phyloP scores from a whole-genome alignment of 2,329 filamentous ascomycete species.

The Claviceps maximensis region DNA sequence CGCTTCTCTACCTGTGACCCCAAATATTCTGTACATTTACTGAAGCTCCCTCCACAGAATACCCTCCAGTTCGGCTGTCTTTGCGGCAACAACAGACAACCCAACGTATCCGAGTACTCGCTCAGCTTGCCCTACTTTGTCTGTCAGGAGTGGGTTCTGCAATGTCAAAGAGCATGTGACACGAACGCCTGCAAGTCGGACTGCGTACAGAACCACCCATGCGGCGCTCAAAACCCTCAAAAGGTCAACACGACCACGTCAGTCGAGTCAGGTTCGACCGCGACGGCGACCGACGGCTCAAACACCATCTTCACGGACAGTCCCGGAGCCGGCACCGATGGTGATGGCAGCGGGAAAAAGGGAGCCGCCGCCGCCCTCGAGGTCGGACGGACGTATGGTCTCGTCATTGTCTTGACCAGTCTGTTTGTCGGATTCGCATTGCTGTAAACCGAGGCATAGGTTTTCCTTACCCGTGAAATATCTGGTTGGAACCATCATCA shows the following conservation, averaged over 20 bases:
- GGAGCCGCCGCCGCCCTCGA: constrained; percentile 19
- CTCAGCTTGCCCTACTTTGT: constrained; percentile 67
- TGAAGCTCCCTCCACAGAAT: constrained; percentile 28
- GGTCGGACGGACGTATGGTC: constrained; percentile 23
- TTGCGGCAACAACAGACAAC: constrained; percentile 51
- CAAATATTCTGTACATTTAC: too few relatives aligned
- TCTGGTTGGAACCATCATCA: too few relatives aligned
- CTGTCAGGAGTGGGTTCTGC: constrained; percentile 57
- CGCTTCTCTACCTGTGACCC: too few relatives aligned
- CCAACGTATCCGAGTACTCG: constrained; percentile 65
- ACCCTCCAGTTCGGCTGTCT: constrained; percentile 58
- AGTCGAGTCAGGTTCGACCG: constrained; percentile 24
- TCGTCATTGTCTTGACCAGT: constrained; percentile 24
- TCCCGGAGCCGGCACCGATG: constrained; percentile 7
- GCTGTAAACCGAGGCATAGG: constrained; percentile 14
- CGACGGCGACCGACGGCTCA: constrained; percentile 19
- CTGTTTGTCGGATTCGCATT: constrained; percentile 28
- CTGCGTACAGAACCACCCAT: constrained; percentile 4
- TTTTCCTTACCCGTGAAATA: too few relatives aligned
- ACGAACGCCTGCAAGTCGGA: constrained; percentile 43
- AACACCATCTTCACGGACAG: constrained; percentile 8
- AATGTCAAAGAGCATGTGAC: constrained; percentile 65
- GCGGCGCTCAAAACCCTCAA: constrained; percentile 15
- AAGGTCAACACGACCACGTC: constrained; percentile 23
- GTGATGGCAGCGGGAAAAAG: constrained; percentile 12